phyloP scores from a whole-genome alignment of 129 eudicot species.

The Tagetes erecta region DNA sequence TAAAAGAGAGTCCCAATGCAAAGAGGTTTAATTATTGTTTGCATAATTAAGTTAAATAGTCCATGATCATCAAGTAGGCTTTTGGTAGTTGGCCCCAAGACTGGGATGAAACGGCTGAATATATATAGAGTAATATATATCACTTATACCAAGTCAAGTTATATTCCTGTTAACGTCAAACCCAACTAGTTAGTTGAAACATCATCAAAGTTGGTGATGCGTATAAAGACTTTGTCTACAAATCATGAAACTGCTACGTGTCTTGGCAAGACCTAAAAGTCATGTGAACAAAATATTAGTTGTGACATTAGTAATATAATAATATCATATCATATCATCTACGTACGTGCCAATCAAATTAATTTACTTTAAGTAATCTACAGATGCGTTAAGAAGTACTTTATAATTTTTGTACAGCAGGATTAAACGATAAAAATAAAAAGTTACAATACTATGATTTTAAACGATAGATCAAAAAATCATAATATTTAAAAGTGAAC shows the following conservation, averaged over 20 bases:
- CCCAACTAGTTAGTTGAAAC: slow-evolving; percentile 25
- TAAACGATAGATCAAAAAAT: too few species aligned
- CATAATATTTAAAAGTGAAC: too few species aligned
- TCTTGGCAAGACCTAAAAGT: not conserved
- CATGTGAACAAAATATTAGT: slow-evolving; percentile 19
- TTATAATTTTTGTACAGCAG: too few species aligned
- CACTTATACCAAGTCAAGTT: slow-evolving; percentile 14
- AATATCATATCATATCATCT: not conserved
- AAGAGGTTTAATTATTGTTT: not conserved
- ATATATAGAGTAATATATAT: not conserved
- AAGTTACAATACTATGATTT: too few species aligned
- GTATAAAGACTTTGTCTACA: slow-evolving; percentile 11
- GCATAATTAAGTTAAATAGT: not conserved
- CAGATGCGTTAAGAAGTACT: too few species aligned
- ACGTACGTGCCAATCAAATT: not conserved
- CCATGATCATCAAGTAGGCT: not conserved
- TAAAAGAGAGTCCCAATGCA: not conserved
- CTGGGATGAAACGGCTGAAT: not conserved
- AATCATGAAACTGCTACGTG: slow-evolving; percentile 1
- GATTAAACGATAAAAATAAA: too few species aligned
- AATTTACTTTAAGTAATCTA: too few species aligned
- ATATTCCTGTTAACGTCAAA: slow-evolving; percentile 2
- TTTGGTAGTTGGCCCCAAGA: not conserved
- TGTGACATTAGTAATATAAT: not conserved
- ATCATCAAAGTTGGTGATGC: slow-evolving; percentile 26